Conservation (phyloP, 78 protist genomes). For the Planoprotostelium fungivorum region DNA sequence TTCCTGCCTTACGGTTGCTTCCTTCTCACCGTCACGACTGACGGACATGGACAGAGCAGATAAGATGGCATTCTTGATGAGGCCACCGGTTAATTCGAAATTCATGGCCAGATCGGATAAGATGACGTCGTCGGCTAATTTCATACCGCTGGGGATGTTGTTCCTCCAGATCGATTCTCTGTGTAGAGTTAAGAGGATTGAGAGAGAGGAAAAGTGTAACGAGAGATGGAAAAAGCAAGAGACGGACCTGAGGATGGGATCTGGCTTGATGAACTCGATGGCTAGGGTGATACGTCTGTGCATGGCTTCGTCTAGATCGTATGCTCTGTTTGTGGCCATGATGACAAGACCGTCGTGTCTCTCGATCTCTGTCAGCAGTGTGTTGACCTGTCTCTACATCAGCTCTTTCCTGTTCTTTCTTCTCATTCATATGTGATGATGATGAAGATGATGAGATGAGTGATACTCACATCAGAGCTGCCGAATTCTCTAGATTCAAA, state of each 20-base stretch:
- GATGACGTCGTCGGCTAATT: slow-evolving; percentile 41
- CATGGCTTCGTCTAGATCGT: slow-evolving; percentile 71
- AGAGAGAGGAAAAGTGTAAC: no score
- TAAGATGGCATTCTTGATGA: slow-evolving; percentile 68
- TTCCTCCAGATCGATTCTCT: slow-evolving; percentile 7
- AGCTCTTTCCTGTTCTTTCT: no score
- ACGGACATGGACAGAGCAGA: slow-evolving; percentile 53
- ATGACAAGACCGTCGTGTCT: slow-evolving; percentile 50
- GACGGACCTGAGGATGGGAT: slow-evolving; percentile 22
- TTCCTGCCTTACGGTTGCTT: slow-evolving; percentile 1
- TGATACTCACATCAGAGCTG: slow-evolving; percentile 16
- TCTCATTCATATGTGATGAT: no score
- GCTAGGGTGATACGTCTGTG: slow-evolving; percentile 70
- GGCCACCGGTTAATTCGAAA: slow-evolving; percentile 72
- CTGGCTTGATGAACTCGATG: slow-evolving; percentile 60
- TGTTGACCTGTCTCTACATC: no score
- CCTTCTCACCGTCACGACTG: slow-evolving; percentile 22
- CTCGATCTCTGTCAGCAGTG: slow-evolving; percentile 53
- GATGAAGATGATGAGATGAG: no score
- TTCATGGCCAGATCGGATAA: slow-evolving; percentile 31
- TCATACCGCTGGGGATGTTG: not conserved
- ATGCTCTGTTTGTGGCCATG: slow-evolving; percentile 73
- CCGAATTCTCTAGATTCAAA: slow-evolving; percentile 46
- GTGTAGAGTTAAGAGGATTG: slow-evolving; percentile 38
- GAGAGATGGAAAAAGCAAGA: no score